A percentile compares a stretch with the other conserved stretches of the same genome.
phyloP scores from a whole-genome alignment of 2,329 filamentous ascomycete species.

The Sporothrix mexicana region DNA sequence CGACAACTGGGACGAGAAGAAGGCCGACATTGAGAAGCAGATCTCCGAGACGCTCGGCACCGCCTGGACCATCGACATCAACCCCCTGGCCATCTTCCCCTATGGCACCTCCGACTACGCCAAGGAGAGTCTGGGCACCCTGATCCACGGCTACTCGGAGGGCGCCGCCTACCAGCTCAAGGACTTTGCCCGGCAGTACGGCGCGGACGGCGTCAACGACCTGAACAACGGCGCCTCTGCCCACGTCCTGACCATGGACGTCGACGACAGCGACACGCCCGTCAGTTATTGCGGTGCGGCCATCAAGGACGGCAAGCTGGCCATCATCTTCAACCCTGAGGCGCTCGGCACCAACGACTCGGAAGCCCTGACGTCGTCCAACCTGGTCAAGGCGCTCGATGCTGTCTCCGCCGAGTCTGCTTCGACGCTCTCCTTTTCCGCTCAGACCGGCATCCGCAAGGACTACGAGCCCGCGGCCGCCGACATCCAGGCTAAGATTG shows the following conservation, averaged over 20 bases:
- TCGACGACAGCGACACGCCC: slow-evolving; percentile 48
- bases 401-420: slow-evolving; percentile 45
- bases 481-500: slow-evolving; percentile 48
- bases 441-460: slow-evolving; percentile 50
- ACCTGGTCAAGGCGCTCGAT: slow-evolving; percentile 55
- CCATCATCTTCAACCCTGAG: slow-evolving; percentile 54
- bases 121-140: slow-evolving; percentile 51
- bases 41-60: slow-evolving; percentile 53
- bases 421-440: slow-evolving; percentile 50
- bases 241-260: slow-evolving; percentile 54
- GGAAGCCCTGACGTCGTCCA: slow-evolving; percentile 46
- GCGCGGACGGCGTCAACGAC: slow-evolving; percentile 47
- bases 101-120: slow-evolving; percentile 52
- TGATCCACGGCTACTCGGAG: slow-evolving; percentile 49
- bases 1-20: slow-evolving; percentile 58
- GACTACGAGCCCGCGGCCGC: slow-evolving; percentile 54
- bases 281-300: slow-evolving; percentile 54
- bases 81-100: slow-evolving; percentile 54
- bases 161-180: slow-evolving; percentile 31
- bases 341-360: slow-evolving; percentile 55
- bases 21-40: slow-evolving; percentile 50
- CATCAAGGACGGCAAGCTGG: slow-evolving; percentile 56
- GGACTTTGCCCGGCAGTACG: slow-evolving; percentile 37
- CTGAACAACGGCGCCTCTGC: slow-evolving; percentile 54
- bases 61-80: slow-evolving; percentile 57